These are phyloP conservation scores for Cladophialophora bantiana DNA, from an alignment of 2,329 filamentous ascomycete species.

Conservation along the genomic window DNA sequence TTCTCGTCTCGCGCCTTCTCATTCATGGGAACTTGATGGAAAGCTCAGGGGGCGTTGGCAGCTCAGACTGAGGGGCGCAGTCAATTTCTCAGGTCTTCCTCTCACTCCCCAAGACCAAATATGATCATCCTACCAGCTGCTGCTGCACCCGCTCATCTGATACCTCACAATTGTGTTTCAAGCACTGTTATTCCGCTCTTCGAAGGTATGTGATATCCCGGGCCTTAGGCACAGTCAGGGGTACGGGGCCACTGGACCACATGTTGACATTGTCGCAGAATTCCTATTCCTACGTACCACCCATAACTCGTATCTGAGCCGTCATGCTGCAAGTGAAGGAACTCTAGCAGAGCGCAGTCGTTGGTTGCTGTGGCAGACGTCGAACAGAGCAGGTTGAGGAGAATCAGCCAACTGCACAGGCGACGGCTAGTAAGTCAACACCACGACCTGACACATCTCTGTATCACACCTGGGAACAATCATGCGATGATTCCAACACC, in stretches of 20 bases:
- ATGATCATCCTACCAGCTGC: not conserved
- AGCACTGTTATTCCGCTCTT: not conserved
- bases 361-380: constrained; percentile 3
- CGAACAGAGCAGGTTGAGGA: not conserved
- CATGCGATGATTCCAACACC: not conserved
- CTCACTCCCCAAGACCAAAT: not conserved
- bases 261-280: constrained; percentile 2
- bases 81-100: not conserved
- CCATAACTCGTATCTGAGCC: not conserved
- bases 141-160: not conserved
- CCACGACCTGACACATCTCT: not conserved
- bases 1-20: constrained; percentile 12
- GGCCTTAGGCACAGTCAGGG: not conserved
- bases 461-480: not conserved
- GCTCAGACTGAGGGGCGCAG: not conserved
- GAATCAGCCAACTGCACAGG: not conserved
- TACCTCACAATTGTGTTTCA: constrained; percentile 5
- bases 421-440: constrained; percentile 11
- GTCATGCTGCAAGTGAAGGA: constrained; percentile 22
- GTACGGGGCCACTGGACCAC: not conserved
- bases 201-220: not conserved
- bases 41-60: not conserved
- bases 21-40: not conserved
- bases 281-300: not conserved
- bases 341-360: constrained; percentile 7